Percentiles rank a stretch among this genome's conserved stretches.
Conservation (phyloP, 176 grass and related monocot species). For the Musa schizocarpa region DNA sequence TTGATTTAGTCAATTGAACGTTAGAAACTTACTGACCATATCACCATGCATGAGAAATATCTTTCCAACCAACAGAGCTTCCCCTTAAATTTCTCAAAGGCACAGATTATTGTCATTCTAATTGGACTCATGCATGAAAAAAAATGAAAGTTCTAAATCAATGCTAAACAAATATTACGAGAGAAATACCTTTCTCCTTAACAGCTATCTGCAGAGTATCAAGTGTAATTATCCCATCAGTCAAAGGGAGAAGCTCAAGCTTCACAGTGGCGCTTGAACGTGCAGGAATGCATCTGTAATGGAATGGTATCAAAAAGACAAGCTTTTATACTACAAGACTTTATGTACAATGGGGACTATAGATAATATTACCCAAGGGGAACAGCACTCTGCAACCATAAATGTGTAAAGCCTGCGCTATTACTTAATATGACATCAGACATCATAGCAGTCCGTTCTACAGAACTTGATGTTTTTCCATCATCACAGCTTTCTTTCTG, state of each 20-base stretch:
- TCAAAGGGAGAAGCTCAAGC: constrained; percentile 85
- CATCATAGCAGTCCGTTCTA: not conserved
- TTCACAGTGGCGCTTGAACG: constrained; percentile 85
- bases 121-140: not conserved
- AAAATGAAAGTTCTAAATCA: not conserved
- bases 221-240: constrained; percentile 91
- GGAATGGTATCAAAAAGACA: not conserved
- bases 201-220: constrained; percentile 88
- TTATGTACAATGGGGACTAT: not conserved
- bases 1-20: too few species aligned
- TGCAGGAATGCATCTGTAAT: constrained; percentile 69
- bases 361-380: constrained; percentile 68
- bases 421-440: constrained; percentile 25
- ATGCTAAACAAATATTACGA: not conserved
- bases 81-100: not conserved
- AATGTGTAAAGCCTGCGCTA: constrained; percentile 61
- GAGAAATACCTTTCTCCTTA: constrained; percentile 81
- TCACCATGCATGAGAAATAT: too few species aligned
- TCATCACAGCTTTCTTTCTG: constrained; percentile 43
- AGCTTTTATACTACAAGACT: not conserved
- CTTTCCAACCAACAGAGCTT: not conserved
- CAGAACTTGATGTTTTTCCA: constrained; percentile 30
- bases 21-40: too few species aligned
- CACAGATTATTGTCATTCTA: not conserved
- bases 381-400: constrained; percentile 92